Percentiles rank a stretch among this genome's conserved stretches.
Evolutionary conservation across 805 yeast species (phyloP).

Genomic region (Monosporozyma aquatica): DNA sequence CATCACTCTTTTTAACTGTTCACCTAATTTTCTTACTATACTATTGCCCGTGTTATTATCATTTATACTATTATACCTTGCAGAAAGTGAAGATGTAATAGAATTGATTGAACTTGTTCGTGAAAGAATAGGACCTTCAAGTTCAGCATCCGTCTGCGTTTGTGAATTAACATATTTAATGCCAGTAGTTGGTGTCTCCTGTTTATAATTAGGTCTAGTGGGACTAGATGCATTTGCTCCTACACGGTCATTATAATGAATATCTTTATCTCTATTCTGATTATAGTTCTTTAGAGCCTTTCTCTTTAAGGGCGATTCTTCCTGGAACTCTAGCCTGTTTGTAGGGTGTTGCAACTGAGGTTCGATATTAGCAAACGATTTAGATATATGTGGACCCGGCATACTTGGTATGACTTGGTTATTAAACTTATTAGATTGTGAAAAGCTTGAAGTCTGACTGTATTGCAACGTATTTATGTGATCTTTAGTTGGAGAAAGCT

Average conservation of each 20-base stretch:
- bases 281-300: neutral
- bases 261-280: neutral
- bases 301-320: neutral
- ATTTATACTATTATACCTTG: slow-evolving; percentile 5
- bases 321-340: neutral
- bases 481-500: slow-evolving; percentile 3
- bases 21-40: slow-evolving; percentile 11
- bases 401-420: neutral
- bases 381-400: neutral
- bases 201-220: too few relatives aligned
- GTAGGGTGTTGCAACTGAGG: neutral
- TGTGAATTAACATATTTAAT: slow-evolving; percentile 9
- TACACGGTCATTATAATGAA: neutral
- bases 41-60: slow-evolving; percentile 17
- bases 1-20: slow-evolving; percentile 13
- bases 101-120: slow-evolving; percentile 1
- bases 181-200: neutral
- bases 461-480: neutral
- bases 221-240: neutral
- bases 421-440: neutral
- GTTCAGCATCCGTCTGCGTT: slow-evolving; percentile 12
- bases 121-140: slow-evolving; percentile 1
- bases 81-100: neutral
- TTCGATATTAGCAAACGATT: neutral
- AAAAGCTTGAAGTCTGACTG: neutral